Evolutionary conservation across 208 protist species (phyloP).

Genomic region (Acanthamoeba quina): DNA sequence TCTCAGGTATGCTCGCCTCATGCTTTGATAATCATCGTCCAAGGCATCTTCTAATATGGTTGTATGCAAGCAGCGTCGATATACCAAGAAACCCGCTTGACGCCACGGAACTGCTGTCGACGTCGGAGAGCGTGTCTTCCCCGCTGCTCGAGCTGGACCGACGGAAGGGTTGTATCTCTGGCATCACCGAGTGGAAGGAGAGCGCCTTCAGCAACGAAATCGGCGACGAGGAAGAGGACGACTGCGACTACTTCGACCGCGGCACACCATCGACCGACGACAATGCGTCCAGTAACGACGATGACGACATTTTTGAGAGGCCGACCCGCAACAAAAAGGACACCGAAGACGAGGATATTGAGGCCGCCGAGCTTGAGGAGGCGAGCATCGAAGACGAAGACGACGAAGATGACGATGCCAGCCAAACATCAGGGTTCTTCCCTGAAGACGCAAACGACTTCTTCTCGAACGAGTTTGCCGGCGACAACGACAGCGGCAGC

Average conservation of each 20-base stretch:
- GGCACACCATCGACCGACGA: not conserved
- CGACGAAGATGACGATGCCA: not conserved
- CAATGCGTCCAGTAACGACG: not conserved
- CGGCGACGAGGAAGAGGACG: not conserved
- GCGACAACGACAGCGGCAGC: not conserved
- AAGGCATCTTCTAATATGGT: not conserved
- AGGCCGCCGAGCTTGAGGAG: not conserved
- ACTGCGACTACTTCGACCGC: not conserved
- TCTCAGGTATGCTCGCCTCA: not conserved
- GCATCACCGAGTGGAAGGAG: not conserved
- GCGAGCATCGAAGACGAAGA: not conserved
- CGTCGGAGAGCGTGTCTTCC: constrained; percentile 7
- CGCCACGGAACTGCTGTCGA: constrained; percentile 21
- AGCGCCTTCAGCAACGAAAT: not conserved
- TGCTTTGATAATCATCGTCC: too few relatives aligned
- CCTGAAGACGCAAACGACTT: not conserved
- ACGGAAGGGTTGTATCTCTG: not conserved
- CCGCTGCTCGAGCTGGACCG: not conserved
- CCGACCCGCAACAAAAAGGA: not conserved
- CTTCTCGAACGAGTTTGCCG: not conserved
- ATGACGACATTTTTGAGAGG: not conserved
- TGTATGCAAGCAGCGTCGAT: not conserved
- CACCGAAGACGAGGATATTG: not conserved
- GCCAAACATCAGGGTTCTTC: not conserved
- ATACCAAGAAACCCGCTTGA: not conserved